These are phyloP conservation scores for Stephania cephalantha DNA, from an alignment of 164 flowering plant species.

Conservation along the genomic window DNA sequence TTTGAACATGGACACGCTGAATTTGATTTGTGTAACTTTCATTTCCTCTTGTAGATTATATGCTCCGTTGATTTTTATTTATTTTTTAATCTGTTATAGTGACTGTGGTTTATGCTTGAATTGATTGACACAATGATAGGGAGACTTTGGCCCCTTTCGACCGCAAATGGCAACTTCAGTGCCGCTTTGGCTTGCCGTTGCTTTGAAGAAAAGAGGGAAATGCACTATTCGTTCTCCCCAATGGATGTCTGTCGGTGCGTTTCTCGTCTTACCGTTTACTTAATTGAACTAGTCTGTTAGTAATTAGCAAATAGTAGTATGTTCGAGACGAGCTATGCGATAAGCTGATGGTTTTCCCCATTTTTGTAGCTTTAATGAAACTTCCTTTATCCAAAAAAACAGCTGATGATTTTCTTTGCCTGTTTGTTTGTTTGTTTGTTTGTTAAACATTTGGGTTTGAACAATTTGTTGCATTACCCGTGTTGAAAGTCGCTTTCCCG, in stretches of 20 bases:
- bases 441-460: background rate
- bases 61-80: background rate
- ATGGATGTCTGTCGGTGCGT: constrained; percentile 86
- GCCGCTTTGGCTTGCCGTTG: constrained; percentile 82
- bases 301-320: background rate
- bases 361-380: no score
- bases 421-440: background rate
- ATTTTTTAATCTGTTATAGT: background rate
- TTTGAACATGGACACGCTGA: constrained; percentile 13
- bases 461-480: background rate
- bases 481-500: background rate
- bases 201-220: constrained; percentile 87
- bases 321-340: background rate
- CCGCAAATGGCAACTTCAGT: constrained; percentile 68
- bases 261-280: background rate
- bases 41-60: background rate
- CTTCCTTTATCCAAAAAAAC: no score
- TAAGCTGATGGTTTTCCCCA: background rate
- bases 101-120: background rate
- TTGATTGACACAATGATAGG: constrained; percentile 32
- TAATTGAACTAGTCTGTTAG: no score
- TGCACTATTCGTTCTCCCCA: constrained; percentile 72
- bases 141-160: constrained; percentile 78
- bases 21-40: constrained; percentile 30
- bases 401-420: no score